Conservation (phyloP, 2,329 filamentous ascomycete species). For the Claviceps spartinae region DNA sequence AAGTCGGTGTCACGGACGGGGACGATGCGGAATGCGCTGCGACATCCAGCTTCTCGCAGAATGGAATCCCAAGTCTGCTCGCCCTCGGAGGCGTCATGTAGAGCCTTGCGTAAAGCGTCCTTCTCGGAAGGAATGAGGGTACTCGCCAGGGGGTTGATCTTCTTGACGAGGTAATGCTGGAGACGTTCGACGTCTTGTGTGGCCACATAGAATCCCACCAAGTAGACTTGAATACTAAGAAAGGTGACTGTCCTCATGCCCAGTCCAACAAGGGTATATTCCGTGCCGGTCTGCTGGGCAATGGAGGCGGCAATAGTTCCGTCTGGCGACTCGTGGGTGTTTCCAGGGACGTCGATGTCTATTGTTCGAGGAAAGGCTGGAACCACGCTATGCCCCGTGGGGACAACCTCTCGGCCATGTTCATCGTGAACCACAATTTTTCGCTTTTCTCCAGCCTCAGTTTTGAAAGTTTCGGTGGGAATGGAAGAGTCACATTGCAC, state of each 20-base stretch:
- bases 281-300: slow-evolving; percentile 32
- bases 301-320: slow-evolving; percentile 22
- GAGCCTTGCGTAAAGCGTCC: slow-evolving; percentile 50
- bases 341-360: slow-evolving; percentile 37
- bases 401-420: slow-evolving; percentile 60
- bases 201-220: slow-evolving; percentile 84
- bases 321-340: background rate
- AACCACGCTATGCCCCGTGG: slow-evolving; percentile 70
- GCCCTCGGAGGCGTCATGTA: slow-evolving; percentile 57
- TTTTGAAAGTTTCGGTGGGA: slow-evolving; percentile 32
- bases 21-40: slow-evolving; percentile 69
- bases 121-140: slow-evolving; percentile 76
- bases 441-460: slow-evolving; percentile 35
- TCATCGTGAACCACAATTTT: slow-evolving; percentile 51
- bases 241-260: slow-evolving; percentile 87
- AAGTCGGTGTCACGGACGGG: slow-evolving; percentile 94
- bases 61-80: slow-evolving; percentile 64
- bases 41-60: slow-evolving; percentile 51
- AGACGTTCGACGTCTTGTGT: slow-evolving; percentile 70
- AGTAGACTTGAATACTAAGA: slow-evolving; percentile 81
- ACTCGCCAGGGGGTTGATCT: slow-evolving; percentile 64
- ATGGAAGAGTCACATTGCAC: slow-evolving; percentile 27
- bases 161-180: slow-evolving; percentile 62
- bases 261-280: slow-evolving; percentile 80
- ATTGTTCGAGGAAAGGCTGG: slow-evolving; percentile 66